Evolutionary conservation across 2,329 filamentous ascomycete species (phyloP), one percentile per base, ranked within the genome.

Genomic region (Arthrobotrys sinensis): DNA sequence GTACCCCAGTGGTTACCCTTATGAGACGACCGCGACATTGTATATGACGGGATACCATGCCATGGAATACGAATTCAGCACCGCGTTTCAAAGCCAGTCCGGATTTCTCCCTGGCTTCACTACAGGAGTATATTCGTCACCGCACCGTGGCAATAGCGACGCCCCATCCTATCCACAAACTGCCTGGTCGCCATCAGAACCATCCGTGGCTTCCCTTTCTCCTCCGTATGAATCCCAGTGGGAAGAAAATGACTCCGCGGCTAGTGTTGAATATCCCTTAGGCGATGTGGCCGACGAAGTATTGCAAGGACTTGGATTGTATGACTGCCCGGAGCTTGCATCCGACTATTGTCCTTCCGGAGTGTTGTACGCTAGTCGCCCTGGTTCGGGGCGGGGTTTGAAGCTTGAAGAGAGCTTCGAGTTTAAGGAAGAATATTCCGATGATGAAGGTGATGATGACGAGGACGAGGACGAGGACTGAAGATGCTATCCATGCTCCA

Each of bases 371-470:
- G 6, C 40, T 8, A 34, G 43, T 12, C 21, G 14, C 24, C 16
- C 28, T 16, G 40, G 40, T 19, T 11, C 10, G 19, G 72, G 75
- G 34, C 66, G 46, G 48, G 75, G 75, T 8, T 32, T 78, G 21
- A 78, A 78, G 32, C 75, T 78, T 19, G 75, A 78, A 64, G 75
- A 78, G 45, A 72, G 75, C 16, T 78, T 78, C 21, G 62, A 72
- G 67, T 55, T 71, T 3, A 53, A 60, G 21, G 52, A 62, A 12
- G 75, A 67, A 32, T 67, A 72, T 45, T 72, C 66, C 11, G 48
- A 72, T 14, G 50, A 48, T 8, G 40, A 50, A 43, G 60, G 66
- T 6, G 52, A 63, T 3, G 40, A 71, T 2, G 32, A 32, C 34
- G 52, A 28, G 14, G 55, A 60, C 36, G 36, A 43, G 21, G 36